Evolutionary conservation across 2,329 filamentous ascomycete genomes (phyloP), one percentile per base, ranked within the genome.

Genomic region (Thermothelomyces thermophilus): DNA sequence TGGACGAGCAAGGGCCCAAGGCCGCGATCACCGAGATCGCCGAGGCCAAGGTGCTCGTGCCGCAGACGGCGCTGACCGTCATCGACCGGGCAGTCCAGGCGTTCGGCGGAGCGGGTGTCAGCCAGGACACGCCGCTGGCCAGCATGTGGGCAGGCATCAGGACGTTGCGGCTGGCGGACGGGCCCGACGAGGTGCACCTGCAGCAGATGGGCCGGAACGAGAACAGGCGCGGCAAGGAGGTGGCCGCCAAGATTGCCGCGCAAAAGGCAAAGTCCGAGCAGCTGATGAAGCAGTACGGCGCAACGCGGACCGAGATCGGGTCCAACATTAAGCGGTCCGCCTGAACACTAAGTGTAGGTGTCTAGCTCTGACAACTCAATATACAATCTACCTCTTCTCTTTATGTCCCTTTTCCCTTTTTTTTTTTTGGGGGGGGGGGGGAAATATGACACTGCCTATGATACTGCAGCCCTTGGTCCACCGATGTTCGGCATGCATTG

Each of bases 1-100:
- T 98, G 73, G 93, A 98, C 70, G 79, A 87, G 59, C 79, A 83
- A 17, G 86, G 91, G 59, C 87, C 93, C 60, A 97, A 97, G 74
- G 81, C 83, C 57, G 89, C 91, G 0, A 79, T 96, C 54, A 89
- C 86, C 68, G 89, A 97, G 68, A 98, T 98, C 59, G 91, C 90
- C 22, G 81, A 96, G 71, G 91, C 93, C 58, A 98, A 98, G 76
- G 84, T 97, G 0, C 79, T 95, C 16, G 86, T 95, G 8, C 93
- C 93, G 0, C 77, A 82, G 63, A 88, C 84, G 62, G 84, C 87
- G 1, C 77, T 96, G 58, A 82, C 82, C 16, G 87, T 97, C 61
- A 91, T 98, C 61, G 93, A 98, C 74, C 86, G 90, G 54, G 93
- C 93, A 0, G 83, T 98, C 11, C 93, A 98, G 76, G 80, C 88